A percentile compares a stretch with the other conserved stretches of the same genome.
phyloP scores from a whole-genome alignment of 768 basidiomycete species.

The Suillus decipiens region DNA sequence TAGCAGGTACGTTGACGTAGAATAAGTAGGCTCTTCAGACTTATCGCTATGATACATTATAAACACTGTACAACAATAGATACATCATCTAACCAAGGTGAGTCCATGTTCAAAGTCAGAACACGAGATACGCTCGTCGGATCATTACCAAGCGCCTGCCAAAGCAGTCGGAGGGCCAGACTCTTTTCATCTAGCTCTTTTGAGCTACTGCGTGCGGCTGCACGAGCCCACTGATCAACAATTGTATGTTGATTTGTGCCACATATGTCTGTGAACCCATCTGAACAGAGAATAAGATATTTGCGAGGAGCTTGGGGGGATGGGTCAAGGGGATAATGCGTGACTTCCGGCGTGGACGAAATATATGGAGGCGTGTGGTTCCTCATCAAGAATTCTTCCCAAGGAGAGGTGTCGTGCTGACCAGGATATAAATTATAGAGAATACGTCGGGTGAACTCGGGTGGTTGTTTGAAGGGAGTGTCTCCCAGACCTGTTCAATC shows the following conservation, averaged over 20 bases:
- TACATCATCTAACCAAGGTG: conserved; percentile 70
- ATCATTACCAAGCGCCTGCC: conserved; percentile 60
- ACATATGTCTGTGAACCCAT: conserved; percentile 67
- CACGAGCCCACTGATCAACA: conserved; percentile 48
- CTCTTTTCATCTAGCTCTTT: conserved; percentile 21
- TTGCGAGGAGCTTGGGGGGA: conserved; percentile 35
- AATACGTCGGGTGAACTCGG: conserved; percentile 63
- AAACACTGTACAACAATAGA: conserved; percentile 64
- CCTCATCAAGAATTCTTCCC: conserved; percentile 67
- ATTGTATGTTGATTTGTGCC: conserved; percentile 48
- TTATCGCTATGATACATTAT: conserved; percentile 22
- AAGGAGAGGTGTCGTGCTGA: conserved; percentile 57
- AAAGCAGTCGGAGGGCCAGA: conserved; percentile 58
- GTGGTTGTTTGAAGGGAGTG: conserved; percentile 74
- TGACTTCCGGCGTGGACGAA: conserved; percentile 62
- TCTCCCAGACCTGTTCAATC: conserved; percentile 58
- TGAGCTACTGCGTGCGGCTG: neutral
- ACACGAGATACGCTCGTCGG: conserved; percentile 52
- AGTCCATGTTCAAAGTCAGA: conserved; percentile 64
- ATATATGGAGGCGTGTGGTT: conserved; percentile 69
- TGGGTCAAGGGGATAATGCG: conserved; percentile 49
- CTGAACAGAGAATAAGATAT: conserved; percentile 65
- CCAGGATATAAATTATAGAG: conserved; percentile 67
- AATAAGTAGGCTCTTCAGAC: neutral
- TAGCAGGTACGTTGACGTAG: conserved; percentile 11